Evolutionary conservation across 306 rosid species (phyloP), one percentile per base, ranked within the genome.

Genomic region (Lotus japonicus): DNA sequence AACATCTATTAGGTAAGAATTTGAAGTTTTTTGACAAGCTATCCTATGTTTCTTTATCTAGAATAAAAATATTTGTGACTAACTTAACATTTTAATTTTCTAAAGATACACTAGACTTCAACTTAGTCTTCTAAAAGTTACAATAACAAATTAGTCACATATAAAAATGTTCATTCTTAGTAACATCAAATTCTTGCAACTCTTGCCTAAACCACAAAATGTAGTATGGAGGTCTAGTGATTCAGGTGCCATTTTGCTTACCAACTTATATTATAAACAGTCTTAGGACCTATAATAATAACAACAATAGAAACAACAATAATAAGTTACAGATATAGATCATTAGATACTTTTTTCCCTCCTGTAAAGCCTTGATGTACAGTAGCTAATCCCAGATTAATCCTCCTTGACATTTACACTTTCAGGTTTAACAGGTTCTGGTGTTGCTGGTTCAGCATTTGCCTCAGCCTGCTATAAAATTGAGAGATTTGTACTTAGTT

Each of bases 331-430:
- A 59, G 11, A 14, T 19, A 79, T 10, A 35, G 59, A 38, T 57
- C 41, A 41, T 55, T 9, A 46, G 21, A 15, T 5, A 11, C 8
- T 15, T 63, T 54, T 46, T 36, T 4, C 50, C 41, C 64, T 61
- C 45, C 19, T 52, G 53, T 54, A 38, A 36, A 68, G 23, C 63
- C 56, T 62, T 16, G 35, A 8, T 11, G 58, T 16, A 54, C 14
- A 77, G 11, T 36, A 58, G 39, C 43, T 48, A 45, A 31, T 44
- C 57, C 58, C 45, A 52, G 39, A 35, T 51, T 84, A 91, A 51
- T 91, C 97, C 61, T 71, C 73, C 85, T 91, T 91, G 61, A 71
- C 63, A 60, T 78, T 78, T 9, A 56, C 79, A 59, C 64, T 79
- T 36, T 21, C 83, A 1, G 79, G 15, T 71, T 81, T 81, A 44